Evolutionary conservation across 2,329 filamentous ascomycete genomes (phyloP), one percentile per base, ranked within the genome.

Genomic region (Claviceps pusilla): DNA sequence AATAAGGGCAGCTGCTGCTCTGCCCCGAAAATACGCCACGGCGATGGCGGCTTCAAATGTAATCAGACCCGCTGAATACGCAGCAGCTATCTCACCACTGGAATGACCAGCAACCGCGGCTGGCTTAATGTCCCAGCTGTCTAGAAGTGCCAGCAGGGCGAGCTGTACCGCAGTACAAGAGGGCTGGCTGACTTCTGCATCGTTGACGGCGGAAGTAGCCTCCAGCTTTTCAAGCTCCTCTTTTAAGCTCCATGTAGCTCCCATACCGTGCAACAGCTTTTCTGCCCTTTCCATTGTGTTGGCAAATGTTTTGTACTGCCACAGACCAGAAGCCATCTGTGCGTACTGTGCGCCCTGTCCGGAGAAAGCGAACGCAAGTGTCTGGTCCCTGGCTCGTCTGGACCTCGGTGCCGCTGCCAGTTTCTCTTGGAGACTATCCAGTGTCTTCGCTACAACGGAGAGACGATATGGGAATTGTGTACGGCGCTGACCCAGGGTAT

Each of bases 101-200:
- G 65, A 67, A 49, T 69, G 67, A 0, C 67, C 65, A 3, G 61
- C 58, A 3, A 66, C 64, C 10, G 57, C 56, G 7, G 55, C 31
- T 6, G 65, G 64, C 6, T 39, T 49, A 9, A 69, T 53, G 7
- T 59, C 60, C 57, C 64, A 67, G 28, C 58, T 54, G 31, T 55
- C 55, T 49, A 68, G 60, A 0, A 71, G 57, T n/a, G 62, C 57
- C 0, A 70, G 59, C 1, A 72, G 55, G 29, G 58, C 69, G n/a
- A 73, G 55, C 54, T 72, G 71, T 5, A 72, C 35, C 1, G 66
- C 65, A 12, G 69, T 71, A 52, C 67, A 71, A 3, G 65, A 52
- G 9, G 70, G 65, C 52, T 72, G 68, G 1, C 56, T 57, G 46
- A 61, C 57, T 45, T 57, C 56, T 5, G 61, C 57, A 14, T 58